Percentiles rank a stretch among this genome's conserved stretches.
Evolutionary conservation across 176 grass and related monocot species (phyloP).

Genomic region (Paspalum vaginatum): DNA sequence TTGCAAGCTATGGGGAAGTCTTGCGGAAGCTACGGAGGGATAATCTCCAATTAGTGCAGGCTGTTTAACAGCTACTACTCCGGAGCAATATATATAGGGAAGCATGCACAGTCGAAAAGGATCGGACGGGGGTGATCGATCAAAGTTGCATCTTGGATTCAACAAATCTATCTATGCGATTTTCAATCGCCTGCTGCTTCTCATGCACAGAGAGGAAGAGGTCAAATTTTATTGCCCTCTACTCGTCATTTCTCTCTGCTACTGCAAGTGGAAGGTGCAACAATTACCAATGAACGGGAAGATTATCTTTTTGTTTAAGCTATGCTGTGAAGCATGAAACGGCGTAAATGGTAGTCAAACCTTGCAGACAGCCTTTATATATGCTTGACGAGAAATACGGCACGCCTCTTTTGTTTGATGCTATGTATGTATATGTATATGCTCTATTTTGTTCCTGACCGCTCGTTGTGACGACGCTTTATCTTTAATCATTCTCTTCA

Average conservation of each 20-base stretch:
- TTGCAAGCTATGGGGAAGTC: conserved; percentile 23
- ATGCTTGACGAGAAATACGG: not conserved
- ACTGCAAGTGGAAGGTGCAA: no score
- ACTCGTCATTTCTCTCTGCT: no score
- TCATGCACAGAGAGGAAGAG: not conserved
- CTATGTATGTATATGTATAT: no score
- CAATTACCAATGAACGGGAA: not conserved
- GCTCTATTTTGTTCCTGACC: conserved; percentile 15
- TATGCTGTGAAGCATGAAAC: not conserved
- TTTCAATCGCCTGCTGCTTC: not conserved
- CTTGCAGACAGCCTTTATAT: not conserved
- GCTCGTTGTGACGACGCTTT: not conserved
- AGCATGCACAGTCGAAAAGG: not conserved
- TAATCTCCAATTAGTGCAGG: not conserved
- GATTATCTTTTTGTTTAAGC: not conserved
- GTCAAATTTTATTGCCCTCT: no score
- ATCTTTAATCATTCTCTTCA: not conserved
- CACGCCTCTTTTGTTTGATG: not conserved
- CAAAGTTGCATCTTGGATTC: not conserved
- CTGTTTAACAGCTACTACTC: conserved; percentile 18
- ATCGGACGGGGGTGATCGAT: no score
- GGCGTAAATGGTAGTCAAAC: not conserved
- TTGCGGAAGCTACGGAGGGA: conserved; percentile 12
- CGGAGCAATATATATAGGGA: not conserved
- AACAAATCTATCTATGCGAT: not conserved